These are phyloP conservation scores for Ogataea allantospora DNA, from an alignment of 805 yeast genomes.

Conservation along the genomic window DNA sequence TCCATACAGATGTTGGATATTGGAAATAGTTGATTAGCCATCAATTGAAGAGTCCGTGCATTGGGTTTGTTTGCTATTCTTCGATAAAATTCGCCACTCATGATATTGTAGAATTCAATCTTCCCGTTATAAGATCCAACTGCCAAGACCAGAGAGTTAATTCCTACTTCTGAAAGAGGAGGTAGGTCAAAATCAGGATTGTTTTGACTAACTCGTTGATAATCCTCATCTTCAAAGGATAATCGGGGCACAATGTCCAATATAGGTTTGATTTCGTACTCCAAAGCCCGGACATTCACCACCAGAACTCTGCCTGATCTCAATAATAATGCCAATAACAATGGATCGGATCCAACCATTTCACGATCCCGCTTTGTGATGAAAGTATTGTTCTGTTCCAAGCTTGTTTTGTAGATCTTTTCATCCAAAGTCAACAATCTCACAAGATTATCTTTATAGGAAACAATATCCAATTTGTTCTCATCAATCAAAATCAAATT, in stretches of 20 bases:
- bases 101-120: slow-evolving; percentile 40
- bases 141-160: slow-evolving; percentile 31
- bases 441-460: slow-evolving; percentile 17
- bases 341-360: slow-evolving; percentile 32
- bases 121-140: slow-evolving; percentile 45
- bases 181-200: slow-evolving; percentile 26
- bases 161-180: slow-evolving; percentile 28
- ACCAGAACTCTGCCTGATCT: slow-evolving; percentile 41
- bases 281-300: slow-evolving; percentile 39
- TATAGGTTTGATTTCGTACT: slow-evolving; percentile 21
- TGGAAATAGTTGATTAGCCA: slow-evolving; percentile 19
- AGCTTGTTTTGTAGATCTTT: slow-evolving; percentile 21
- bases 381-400: slow-evolving; percentile 25
- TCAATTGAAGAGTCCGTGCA: slow-evolving; percentile 16
- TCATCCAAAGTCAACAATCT: slow-evolving; percentile 9
- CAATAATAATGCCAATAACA: slow-evolving; percentile 34
- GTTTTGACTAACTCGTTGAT: slow-evolving; percentile 13
- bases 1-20: slow-evolving; percentile 24
- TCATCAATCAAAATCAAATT: slow-evolving; percentile 24
- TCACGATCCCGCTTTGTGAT: slow-evolving; percentile 15
- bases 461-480: slow-evolving; percentile 20
- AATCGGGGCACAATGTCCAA: slow-evolving; percentile 24
- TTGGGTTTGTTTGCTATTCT: slow-evolving; percentile 25
- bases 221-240: slow-evolving; percentile 21
- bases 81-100: slow-evolving; percentile 41